Percentiles rank a stretch among this genome's conserved stretches.
phyloP scores from a whole-genome alignment of 768 basidiomycete species.

The Steccherinum ochraceum region DNA sequence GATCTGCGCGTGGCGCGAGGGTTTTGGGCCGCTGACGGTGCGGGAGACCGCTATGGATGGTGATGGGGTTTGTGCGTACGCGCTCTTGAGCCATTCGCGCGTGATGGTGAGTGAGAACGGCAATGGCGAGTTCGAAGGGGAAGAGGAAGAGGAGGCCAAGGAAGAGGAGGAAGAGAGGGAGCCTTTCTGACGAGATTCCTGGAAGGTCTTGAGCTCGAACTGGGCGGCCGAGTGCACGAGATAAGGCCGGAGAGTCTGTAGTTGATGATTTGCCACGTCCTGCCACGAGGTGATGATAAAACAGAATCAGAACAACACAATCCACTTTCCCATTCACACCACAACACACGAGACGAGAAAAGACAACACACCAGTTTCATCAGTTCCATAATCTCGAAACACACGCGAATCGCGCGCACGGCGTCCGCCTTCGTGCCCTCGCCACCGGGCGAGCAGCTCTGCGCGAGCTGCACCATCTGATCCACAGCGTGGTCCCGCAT shows the following conservation, averaged over 20 bases:
- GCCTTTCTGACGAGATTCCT: conserved; percentile 36
- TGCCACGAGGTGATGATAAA: conserved; percentile 22
- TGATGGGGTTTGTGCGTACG: conserved; percentile 28
- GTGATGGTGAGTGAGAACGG: conserved; percentile 43
- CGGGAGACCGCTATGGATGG: neutral
- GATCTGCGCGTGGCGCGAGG: conserved; percentile 26
- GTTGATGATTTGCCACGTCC: conserved; percentile 97
- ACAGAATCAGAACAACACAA: conserved; percentile 6
- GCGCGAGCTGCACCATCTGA: conserved; percentile 71
- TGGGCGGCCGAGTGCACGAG: conserved; percentile 73
- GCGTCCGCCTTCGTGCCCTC: conserved; percentile 53
- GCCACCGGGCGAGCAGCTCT: conserved; percentile 43
- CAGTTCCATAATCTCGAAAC: conserved; percentile 86
- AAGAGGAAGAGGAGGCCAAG: neutral
- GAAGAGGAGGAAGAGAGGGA: neutral
- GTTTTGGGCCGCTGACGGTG: conserved; percentile 8
- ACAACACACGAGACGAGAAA: conserved; percentile 9
- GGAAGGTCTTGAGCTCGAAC: conserved; percentile 76
- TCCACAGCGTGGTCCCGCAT: conserved; percentile 86
- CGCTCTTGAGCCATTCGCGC: conserved; percentile 57
- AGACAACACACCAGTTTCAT: conserved; percentile 81
- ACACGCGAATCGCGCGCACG: conserved; percentile 69
- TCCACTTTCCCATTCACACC: too few species aligned
- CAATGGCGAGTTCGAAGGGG: neutral
- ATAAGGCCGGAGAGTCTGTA: conserved; percentile 88